phyloP scores from a whole-genome alignment of 2,329 filamentous ascomycete species.

The Alternaria panax region DNA sequence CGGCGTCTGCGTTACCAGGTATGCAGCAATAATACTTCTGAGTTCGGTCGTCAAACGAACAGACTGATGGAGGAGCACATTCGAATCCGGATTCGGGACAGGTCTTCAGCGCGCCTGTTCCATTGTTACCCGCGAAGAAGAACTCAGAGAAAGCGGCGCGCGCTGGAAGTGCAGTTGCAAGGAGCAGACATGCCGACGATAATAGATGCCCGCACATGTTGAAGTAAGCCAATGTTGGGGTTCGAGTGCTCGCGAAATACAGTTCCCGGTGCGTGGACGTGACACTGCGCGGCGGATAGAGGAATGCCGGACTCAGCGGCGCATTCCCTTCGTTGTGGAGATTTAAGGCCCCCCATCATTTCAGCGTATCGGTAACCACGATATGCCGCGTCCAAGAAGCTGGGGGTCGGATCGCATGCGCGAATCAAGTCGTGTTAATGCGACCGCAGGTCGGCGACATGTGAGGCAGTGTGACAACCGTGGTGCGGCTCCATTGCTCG shows the following conservation, averaged over 20 bases:
- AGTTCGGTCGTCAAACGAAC: conserved; percentile 21
- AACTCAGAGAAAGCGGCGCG: conserved; percentile 22
- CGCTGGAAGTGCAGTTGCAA: background rate
- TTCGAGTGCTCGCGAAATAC: background rate
- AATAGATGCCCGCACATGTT: background rate
- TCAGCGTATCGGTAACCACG: background rate
- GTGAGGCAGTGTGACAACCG: conserved; percentile 1
- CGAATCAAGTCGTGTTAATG: background rate
- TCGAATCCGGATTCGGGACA: conserved; percentile 16
- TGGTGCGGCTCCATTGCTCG: background rate
- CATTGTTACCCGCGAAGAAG: conserved; percentile 20
- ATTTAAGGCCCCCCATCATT: background rate
- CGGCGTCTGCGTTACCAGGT: conserved; percentile 15
- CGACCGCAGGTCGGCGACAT: background rate
- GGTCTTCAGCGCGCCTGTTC: background rate
- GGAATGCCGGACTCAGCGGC: background rate
- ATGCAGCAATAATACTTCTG: conserved; percentile 32
- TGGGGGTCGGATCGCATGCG: background rate
- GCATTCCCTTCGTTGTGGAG: background rate
- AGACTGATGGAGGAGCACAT: conserved; percentile 23
- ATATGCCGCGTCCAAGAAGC: background rate
- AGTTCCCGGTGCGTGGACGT: background rate
- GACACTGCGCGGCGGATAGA: background rate
- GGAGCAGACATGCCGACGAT: background rate
- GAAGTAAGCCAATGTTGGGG: background rate